Evolutionary conservation across 768 basidiomycete genomes (phyloP).

Genomic region (Rhodotorula paludigena): DNA sequence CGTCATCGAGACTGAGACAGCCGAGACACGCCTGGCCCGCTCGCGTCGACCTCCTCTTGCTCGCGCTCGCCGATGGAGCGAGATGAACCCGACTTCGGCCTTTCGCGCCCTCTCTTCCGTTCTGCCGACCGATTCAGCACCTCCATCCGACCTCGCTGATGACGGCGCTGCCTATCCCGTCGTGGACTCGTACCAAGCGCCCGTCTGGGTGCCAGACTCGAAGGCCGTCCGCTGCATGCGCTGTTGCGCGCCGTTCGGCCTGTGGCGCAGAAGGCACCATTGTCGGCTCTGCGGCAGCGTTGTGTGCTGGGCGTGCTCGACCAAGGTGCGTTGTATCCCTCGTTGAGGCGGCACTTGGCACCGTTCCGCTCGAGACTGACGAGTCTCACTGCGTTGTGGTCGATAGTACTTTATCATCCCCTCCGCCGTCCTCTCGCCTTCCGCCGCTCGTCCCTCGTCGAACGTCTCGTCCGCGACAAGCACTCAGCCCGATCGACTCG

Average conservation of each 20-base stretch:
- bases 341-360: background rate
- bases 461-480: too few species aligned
- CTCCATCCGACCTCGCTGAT: constrained; percentile 1
- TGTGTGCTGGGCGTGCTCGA: constrained; percentile 78
- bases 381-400: background rate
- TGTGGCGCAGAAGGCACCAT: constrained; percentile 93
- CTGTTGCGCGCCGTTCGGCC: constrained; percentile 76
- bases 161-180: constrained; percentile 23
- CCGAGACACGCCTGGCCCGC: too few species aligned
- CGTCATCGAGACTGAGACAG: too few species aligned
- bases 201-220: constrained; percentile 86
- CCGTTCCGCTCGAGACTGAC: background rate
- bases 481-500: constrained; percentile 47
- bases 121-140: background rate
- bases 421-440: background rate
- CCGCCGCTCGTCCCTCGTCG: background rate
- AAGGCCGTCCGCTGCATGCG: constrained; percentile 80
- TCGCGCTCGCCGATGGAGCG: constrained; percentile 21
- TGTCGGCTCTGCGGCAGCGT: constrained; percentile 91
- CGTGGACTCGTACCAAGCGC: constrained; percentile 79
- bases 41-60: background rate
- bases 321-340: constrained; percentile 55
- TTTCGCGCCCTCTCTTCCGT: constrained; percentile 13
- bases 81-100: constrained; percentile 7
- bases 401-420: constrained; percentile 75